A percentile compares a stretch with the other conserved stretches of the same genome.
Conservation (phyloP, 345 rosid genomes). For the Gossypium turneri region DNA sequence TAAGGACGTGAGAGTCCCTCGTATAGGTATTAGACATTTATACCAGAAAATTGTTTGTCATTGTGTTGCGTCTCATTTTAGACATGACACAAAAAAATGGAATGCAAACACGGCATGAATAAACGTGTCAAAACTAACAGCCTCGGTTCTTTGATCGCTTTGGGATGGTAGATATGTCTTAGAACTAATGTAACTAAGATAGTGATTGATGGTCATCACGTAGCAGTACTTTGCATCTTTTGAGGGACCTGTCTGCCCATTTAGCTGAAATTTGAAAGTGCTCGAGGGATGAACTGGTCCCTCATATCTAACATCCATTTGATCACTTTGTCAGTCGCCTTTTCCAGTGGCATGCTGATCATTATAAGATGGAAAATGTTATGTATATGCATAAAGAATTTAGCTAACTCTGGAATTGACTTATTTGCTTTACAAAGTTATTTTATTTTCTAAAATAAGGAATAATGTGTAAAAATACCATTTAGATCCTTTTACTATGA, state of each 20-base stretch:
- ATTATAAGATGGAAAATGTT: not conserved
- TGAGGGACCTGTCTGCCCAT: not conserved
- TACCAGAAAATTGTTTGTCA: too few species aligned
- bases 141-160: not conserved
- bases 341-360: not conserved
- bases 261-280: not conserved
- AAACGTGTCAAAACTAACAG: not conserved
- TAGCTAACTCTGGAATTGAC: not conserved
- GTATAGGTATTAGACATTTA: too few species aligned
- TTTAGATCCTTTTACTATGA: too few species aligned
- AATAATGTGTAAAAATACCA: not conserved
- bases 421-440: not conserved
- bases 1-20: too few species aligned
- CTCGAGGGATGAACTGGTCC: conserved; percentile 16
- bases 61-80: too few species aligned
- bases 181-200: not conserved
- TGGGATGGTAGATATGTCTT: not conserved
- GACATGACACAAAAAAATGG: too few species aligned
- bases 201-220: not conserved
- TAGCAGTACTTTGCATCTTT: not conserved
- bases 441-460: not conserved
- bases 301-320: conserved; percentile 1
- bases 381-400: not conserved
- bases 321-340: conserved; percentile 2
- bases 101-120: too few species aligned